Conservation (phyloP, 805 yeast species). For the Zygosaccharomyces bisporus region DNA sequence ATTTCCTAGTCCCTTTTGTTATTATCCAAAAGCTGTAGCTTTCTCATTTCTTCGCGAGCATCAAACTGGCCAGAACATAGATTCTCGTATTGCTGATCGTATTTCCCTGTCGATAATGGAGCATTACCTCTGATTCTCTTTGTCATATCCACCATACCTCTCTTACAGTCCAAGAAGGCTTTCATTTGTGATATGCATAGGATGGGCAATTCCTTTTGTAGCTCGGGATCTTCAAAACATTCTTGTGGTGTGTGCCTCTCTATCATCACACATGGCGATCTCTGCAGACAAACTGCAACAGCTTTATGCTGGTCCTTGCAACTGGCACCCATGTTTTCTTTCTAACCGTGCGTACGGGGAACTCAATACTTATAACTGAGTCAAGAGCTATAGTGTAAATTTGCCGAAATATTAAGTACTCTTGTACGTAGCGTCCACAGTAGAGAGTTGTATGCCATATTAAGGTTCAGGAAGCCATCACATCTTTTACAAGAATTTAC, state of each 20-base stretch:
- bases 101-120: conserved; percentile 86
- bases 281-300: conserved; percentile 91
- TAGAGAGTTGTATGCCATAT: neutral
- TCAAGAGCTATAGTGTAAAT: neutral
- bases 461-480: neutral
- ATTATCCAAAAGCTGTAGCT: conserved; percentile 59
- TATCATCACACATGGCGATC: conserved; percentile 93
- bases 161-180: conserved; percentile 84
- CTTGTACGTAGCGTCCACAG: conserved; percentile 8
- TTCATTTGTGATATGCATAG: conserved; percentile 79
- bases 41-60: conserved; percentile 73
- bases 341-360: neutral
- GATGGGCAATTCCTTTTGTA: conserved; percentile 76
- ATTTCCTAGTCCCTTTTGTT: conserved; percentile 37
- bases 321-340: conserved; percentile 57
- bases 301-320: conserved; percentile 93
- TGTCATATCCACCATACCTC: conserved; percentile 87
- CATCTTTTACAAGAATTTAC: too few species aligned
- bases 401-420: conserved; percentile 5
- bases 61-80: conserved; percentile 78
- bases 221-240: conserved; percentile 76
- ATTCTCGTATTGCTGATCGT: conserved; percentile 80
- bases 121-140: conserved; percentile 93
- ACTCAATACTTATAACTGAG: neutral
- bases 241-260: conserved; percentile 87